Evolutionary conservation across 108 stramenopile genomes (phyloP), one percentile per base, ranked within the genome.

Genomic region (Stephanodiscus triporus): DNA sequence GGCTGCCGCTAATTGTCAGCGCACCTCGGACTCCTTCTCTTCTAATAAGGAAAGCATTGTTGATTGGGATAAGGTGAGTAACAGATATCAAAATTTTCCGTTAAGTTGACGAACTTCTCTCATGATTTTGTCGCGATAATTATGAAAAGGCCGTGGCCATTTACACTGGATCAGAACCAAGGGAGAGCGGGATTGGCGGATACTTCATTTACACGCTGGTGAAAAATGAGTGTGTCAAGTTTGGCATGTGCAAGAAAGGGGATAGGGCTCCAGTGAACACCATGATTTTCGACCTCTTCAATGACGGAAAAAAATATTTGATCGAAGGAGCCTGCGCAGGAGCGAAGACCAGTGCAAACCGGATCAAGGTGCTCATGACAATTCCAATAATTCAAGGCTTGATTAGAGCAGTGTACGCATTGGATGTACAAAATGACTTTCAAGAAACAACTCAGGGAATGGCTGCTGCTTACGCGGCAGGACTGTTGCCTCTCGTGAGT

Each of bases 351-450:
- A 14, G 29, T 57, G 51, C 57, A 30, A 30, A 29, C n/a, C 27
- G 57, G 14, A 55, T 66, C 27, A 66, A 66, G 65, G 22, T 19
- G 24, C 65, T 66, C 53, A 66, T 66, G 65, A 66, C 26, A n/a
- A n/a, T 66, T 32, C 50, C 57, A 6, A 56, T 66, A 29, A 57
- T 66, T 57, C 65, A 66, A 57, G 65, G 65, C 56, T 56, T 66
- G 11, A 56, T 30, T 16, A 24, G 50, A 32, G 56, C 65, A 3
- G 58, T 57, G 14, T 66, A 66, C 30, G 65, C 56, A 19, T 16
- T 66, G 11, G 65, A 66, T 17, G 32, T 73, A 14, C 72, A 73
- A 51, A 24, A 69, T 45, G 62, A 69, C 62, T 63, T 62, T 61
- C 65, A 66, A 29, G 65, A 66, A 57, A 66, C 65, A 16, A 66